These are phyloP conservation scores for Entophlyctis luteolus DNA, from an alignment of 192 early-diverging fungal species.

Conservation along the genomic window DNA sequence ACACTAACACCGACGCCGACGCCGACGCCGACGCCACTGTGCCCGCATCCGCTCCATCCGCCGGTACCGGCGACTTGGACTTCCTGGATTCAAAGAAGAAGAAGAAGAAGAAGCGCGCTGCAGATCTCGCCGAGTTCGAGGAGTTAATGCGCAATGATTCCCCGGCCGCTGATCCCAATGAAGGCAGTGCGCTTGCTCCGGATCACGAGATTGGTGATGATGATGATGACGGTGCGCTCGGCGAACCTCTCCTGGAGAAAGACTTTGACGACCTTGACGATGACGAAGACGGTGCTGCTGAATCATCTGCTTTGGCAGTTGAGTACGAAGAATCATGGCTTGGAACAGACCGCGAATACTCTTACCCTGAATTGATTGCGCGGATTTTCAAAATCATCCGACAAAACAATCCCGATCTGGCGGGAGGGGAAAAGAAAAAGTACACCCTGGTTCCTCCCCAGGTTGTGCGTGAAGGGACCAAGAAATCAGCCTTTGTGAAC, in stretches of 20 bases:
- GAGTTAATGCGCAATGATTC: conserved; percentile 56
- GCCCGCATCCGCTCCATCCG: conserved; percentile 36
- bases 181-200: conserved; percentile 35
- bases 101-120: conserved; percentile 71
- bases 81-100: conserved; percentile 79
- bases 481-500: conserved; percentile 95
- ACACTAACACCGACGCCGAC: conserved; percentile 35
- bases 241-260: conserved; percentile 17
- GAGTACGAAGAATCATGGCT: conserved; percentile 67
- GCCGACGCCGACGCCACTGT: conserved; percentile 33
- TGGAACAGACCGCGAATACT: conserved; percentile 86
- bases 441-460: conserved; percentile 93
- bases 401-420: conserved; percentile 90
- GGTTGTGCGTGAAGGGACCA: conserved; percentile 86
- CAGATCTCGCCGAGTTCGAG: conserved; percentile 82
- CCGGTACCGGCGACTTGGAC: conserved; percentile 27
- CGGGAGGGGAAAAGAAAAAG: conserved; percentile 86
- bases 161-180: conserved; percentile 46
- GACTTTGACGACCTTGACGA: not conserved
- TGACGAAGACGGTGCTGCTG: not conserved
- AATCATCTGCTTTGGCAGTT: not conserved
- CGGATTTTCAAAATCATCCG: conserved; percentile 88
- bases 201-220: conserved; percentile 15
- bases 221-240: conserved; percentile 26
- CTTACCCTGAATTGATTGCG: conserved; percentile 82